Conservation (phyloP, 192 early-diverging fungal genomes). For the Coemansia asiatica region DNA sequence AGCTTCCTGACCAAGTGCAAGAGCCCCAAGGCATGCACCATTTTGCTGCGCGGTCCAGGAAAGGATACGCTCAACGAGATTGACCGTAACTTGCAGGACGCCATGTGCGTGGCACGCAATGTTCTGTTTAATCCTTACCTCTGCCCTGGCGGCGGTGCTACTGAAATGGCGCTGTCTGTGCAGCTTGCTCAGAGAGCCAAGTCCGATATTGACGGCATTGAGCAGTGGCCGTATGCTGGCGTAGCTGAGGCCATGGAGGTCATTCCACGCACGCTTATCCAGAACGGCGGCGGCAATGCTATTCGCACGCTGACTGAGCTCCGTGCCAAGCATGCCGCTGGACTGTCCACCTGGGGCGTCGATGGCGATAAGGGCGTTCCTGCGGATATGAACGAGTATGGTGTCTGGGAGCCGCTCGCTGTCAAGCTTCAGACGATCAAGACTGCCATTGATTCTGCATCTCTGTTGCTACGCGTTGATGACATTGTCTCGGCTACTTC, state of each 20-base stretch:
- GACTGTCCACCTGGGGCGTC: constrained; percentile 89
- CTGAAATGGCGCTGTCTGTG: constrained; percentile 96
- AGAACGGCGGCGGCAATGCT: constrained; percentile 99
- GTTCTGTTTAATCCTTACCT: constrained; percentile 94
- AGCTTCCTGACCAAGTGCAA: constrained; percentile 91
- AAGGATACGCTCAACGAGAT: constrained; percentile 98
- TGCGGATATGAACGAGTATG: constrained; percentile 96
- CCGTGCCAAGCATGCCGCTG: constrained; percentile 90
- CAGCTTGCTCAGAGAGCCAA: constrained; percentile 87
- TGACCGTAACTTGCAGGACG: constrained; percentile 98
- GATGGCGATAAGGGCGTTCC: constrained; percentile 90
- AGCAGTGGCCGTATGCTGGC: constrained; percentile 96
- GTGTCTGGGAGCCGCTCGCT: constrained; percentile 98
- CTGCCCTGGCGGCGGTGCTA: constrained; percentile 95
- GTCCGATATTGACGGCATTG: constrained; percentile 75
- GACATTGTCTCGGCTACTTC: constrained; percentile 86
- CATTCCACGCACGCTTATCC: constrained; percentile 96
- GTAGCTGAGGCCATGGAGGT: constrained; percentile 96
- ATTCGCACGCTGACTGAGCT: constrained; percentile 93
- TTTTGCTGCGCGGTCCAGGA: constrained; percentile 92
- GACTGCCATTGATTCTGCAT: constrained; percentile 96
- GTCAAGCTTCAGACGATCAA: constrained; percentile 99
- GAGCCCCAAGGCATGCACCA: constrained; percentile 98
- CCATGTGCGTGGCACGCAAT: constrained; percentile 98
- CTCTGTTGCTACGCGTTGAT: constrained; percentile 82